Percentiles rank a stretch among this genome's conserved stretches.
These are phyloP conservation scores for Eucalyptus victrix DNA, from an alignment of 345 rosid species.

Conservation along the genomic window DNA sequence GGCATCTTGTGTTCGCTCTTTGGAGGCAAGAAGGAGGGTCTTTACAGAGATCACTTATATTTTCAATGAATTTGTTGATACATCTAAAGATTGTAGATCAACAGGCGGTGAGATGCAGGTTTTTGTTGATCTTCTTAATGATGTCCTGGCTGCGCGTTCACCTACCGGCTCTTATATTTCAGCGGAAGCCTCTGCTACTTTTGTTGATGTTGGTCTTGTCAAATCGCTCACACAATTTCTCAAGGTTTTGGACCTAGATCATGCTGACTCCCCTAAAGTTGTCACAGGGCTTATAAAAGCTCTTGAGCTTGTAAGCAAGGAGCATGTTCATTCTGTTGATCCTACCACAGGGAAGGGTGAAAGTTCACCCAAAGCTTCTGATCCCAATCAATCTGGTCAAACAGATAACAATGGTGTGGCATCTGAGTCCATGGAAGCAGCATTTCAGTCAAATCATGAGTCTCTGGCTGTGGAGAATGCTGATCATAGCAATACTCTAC, in stretches of 20 bases:
- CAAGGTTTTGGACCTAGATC: slow-evolving; percentile 85
- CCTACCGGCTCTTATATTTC: slow-evolving; percentile 77
- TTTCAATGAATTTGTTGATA: slow-evolving; percentile 55
- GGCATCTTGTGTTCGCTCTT: slow-evolving; percentile 82
- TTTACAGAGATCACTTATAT: slow-evolving; percentile 59
- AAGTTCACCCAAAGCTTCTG: slow-evolving; percentile 42
- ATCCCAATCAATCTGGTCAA: slow-evolving; percentile 36
- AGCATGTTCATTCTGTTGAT: slow-evolving; percentile 63
- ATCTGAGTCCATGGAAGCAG: slow-evolving; percentile 43
- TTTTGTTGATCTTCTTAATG: slow-evolving; percentile 74
- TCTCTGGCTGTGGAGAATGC: slow-evolving; percentile 36
- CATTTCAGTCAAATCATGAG: slow-evolving; percentile 48
- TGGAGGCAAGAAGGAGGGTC: slow-evolving; percentile 82
- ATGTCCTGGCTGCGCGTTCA: slow-evolving; percentile 71
- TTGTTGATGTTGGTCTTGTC: slow-evolving; percentile 81
- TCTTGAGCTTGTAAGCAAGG: slow-evolving; percentile 89
- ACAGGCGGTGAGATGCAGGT: slow-evolving; percentile 57
- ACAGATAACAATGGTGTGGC: slow-evolving; percentile 37
- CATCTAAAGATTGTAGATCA: slow-evolving; percentile 39
- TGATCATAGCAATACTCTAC: slow-evolving; percentile 38
- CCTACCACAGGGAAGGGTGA: slow-evolving; percentile 47
- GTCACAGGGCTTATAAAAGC: slow-evolving; percentile 74
- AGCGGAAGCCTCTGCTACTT: slow-evolving; percentile 83
- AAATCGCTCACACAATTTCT: slow-evolving; percentile 67
- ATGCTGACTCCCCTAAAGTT: slow-evolving; percentile 74